Conservation (phyloP, 2,329 filamentous ascomycete genomes). For the Cladosporium oxysporum region DNA sequence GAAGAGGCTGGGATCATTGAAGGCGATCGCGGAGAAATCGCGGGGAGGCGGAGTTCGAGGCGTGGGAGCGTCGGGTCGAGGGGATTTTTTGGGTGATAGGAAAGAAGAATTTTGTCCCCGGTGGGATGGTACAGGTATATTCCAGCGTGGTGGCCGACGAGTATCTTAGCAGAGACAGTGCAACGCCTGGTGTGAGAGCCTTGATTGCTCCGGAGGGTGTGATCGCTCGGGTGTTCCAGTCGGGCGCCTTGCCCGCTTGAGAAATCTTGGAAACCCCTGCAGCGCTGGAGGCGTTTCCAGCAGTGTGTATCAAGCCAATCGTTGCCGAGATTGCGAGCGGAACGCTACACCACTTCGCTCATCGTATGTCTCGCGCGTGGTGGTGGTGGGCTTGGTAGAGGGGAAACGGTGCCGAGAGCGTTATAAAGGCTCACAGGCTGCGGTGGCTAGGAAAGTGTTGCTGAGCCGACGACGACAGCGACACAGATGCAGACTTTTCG, state of each 20-base stretch:
- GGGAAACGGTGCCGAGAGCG: conserved; percentile 10
- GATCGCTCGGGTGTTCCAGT: conserved; percentile 19
- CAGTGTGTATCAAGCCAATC: conserved; percentile 31
- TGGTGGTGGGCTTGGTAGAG: background rate
- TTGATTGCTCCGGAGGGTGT: conserved; percentile 17
- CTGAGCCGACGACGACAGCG: conserved; percentile 18
- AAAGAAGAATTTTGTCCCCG: conserved; percentile 5
- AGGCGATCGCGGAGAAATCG: conserved; percentile 30
- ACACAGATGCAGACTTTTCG: conserved; percentile 20
- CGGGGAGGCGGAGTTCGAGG: conserved; percentile 6
- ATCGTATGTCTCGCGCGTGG: background rate
- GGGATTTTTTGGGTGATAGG: background rate
- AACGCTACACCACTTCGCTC: conserved; percentile 8
- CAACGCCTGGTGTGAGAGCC: conserved; percentile 6
- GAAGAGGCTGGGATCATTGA: conserved; percentile 37
- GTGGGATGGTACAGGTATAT: conserved; percentile 5
- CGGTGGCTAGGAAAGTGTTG: conserved; percentile 2
- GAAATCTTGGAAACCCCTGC: conserved; percentile 23
- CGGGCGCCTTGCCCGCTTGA: conserved; percentile 23
- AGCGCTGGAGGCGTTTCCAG: conserved; percentile 24
- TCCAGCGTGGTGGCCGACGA: background rate
- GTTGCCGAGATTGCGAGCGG: conserved; percentile 23
- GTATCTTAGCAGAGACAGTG: conserved; percentile 18
- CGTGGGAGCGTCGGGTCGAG: conserved; percentile 2
- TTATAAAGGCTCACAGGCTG: conserved; percentile 8